Percentiles rank a stretch among this genome's conserved stretches.
phyloP scores from a whole-genome alignment of 1,284 basidiomycete species.

The Microbotryum scabiosae region DNA sequence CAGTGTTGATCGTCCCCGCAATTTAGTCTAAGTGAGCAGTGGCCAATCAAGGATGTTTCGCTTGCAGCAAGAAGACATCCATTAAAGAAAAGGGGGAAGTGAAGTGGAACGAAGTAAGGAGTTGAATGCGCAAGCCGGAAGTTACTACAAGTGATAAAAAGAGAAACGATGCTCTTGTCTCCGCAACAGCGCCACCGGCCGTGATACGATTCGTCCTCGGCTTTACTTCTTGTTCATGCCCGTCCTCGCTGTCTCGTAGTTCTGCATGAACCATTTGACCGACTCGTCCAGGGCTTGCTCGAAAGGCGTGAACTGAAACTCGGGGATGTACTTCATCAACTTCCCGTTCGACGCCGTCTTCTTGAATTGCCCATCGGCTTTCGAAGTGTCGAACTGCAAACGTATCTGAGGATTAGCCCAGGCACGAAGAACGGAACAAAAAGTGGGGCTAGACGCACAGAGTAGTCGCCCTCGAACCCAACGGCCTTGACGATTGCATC shows the following conservation, averaged over 20 bases:
- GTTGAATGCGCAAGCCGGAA: no score
- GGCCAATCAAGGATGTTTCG: no score
- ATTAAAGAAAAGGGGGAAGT: no score
- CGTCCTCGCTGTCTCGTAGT: slow-evolving; percentile 59
- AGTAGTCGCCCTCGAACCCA: slow-evolving; percentile 62
- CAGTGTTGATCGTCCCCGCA: no score
- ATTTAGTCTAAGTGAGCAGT: no score
- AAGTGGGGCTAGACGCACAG: slow-evolving; percentile 43
- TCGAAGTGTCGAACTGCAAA: slow-evolving; percentile 40
- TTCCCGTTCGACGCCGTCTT: slow-evolving; percentile 90
- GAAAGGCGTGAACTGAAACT: slow-evolving; percentile 79
- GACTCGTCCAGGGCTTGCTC: slow-evolving; percentile 67
- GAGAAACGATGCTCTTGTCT: slow-evolving; percentile 58
- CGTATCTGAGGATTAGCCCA: background rate
- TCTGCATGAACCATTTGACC: slow-evolving; percentile 67
- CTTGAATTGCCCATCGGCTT: slow-evolving; percentile 75
- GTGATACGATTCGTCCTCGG: slow-evolving; percentile 61
- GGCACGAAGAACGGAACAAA: slow-evolving; percentile 2
- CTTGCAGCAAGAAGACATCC: no score
- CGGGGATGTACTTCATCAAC: slow-evolving; percentile 53
- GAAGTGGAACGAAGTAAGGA: no score
- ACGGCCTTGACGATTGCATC: slow-evolving; percentile 73
- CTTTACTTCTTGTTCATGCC: slow-evolving; percentile 56
- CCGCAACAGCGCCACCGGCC: slow-evolving; percentile 57
- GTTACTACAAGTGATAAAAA: slow-evolving; percentile 38